Percentiles rank a stretch among this genome's conserved stretches.
Evolutionary conservation across 169 alveolate species (phyloP).

Genomic region (Plasmodium blacklocki): DNA sequence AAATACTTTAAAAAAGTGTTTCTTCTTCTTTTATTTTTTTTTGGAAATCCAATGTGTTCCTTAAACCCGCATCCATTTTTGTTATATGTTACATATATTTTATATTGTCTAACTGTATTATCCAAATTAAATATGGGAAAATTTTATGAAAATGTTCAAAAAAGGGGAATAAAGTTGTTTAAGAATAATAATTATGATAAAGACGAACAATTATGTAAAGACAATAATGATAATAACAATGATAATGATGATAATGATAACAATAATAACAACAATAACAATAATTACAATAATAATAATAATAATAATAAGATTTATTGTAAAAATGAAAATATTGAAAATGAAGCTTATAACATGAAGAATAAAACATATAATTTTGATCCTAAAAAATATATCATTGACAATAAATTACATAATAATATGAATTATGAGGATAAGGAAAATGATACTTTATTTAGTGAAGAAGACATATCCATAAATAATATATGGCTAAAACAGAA

Average conservation of each 20-base stretch:
- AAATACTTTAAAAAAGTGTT: constrained; percentile 64
- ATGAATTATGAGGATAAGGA: constrained; percentile 9
- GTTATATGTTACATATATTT: constrained; percentile 68
- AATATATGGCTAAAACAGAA: constrained; percentile 64
- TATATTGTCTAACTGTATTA: constrained; percentile 53
- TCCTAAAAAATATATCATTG: not conserved
- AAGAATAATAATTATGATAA: not conserved
- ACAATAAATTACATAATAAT: not conserved
- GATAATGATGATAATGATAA: not conserved
- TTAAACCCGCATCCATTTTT: constrained; percentile 58
- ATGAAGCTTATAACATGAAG: not conserved
- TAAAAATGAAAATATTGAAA: not conserved
- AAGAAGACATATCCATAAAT: constrained; percentile 6
- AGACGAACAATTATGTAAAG: not conserved
- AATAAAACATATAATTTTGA: no score
- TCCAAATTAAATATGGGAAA: constrained; percentile 44
- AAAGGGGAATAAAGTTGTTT: constrained; percentile 27
- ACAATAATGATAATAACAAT: not conserved
- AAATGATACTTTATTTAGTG: not conserved
- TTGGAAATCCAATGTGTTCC: constrained; percentile 66
- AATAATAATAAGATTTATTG: not conserved
- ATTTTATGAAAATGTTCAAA: constrained; percentile 23
- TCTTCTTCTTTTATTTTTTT: constrained; percentile 58
- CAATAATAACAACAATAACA: not conserved
- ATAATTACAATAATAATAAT: not conserved